Percentiles rank a stretch among this genome's conserved stretches.
phyloP scores from a whole-genome alignment of 1,284 basidiomycete species.

The Volvariella surrecta region DNA sequence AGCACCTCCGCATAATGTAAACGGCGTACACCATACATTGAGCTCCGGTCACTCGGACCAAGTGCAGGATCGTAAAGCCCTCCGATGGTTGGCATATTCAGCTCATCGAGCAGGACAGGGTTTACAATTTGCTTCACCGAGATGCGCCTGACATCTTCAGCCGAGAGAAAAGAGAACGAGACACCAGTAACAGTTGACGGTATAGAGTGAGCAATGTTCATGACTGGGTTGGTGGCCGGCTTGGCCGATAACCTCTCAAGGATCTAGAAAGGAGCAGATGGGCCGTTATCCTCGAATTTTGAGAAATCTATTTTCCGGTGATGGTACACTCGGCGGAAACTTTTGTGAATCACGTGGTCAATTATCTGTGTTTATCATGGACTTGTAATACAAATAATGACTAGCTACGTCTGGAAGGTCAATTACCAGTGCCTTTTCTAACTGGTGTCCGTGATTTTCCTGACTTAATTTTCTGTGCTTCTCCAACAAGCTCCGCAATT shows the following conservation, averaged over 20 bases:
- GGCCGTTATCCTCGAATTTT: conserved; percentile 6
- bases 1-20: conserved; percentile 3
- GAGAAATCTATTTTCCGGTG: too few relatives aligned
- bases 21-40: conserved; percentile 62
- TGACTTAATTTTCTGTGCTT: conserved; percentile 72
- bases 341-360: conserved; percentile 15
- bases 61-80: conserved; percentile 96
- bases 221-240: conserved; percentile 23
- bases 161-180: conserved; percentile 91
- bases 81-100: conserved; percentile 86
- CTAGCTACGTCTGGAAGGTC: conserved; percentile 16
- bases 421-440: conserved; percentile 40
- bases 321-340: conserved; percentile 9
- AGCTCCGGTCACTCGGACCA: conserved; percentile 81
- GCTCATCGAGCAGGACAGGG: conserved; percentile 87
- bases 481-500: conserved; percentile 75
- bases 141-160: conserved; percentile 88
- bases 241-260: background rate
- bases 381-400: conserved; percentile 5
- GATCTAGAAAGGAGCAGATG: conserved; percentile 1
- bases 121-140: conserved; percentile 97
- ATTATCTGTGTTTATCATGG: conserved; percentile 1
- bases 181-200: conserved; percentile 79
- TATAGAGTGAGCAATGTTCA: conserved; percentile 92
- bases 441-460: conserved; percentile 40